Base-by-base conservation (phyloP, 2,329 filamentous ascomycete species). In the Byssochlamys sp. region DNA sequence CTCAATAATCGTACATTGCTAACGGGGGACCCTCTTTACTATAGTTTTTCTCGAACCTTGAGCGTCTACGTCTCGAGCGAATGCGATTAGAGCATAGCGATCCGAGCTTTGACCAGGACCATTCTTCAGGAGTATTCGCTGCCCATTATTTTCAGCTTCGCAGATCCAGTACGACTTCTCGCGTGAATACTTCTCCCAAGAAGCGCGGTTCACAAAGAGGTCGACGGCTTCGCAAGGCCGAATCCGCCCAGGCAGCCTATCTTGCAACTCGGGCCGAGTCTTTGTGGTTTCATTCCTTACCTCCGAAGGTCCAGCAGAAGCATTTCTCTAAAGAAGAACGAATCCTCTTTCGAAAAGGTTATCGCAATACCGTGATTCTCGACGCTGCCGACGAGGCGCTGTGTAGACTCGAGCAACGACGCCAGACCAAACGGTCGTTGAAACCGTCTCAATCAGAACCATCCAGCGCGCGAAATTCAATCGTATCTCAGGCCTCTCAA, bases 281-380 rank as follows among this genome's bases (percentile, higher is more conserved):
- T 56, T 78, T 82, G 61, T 90, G 88, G 77, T 91, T 86, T 69
- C 77, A 85, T 55, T 83, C 80, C 25, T 77, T 91, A 49, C 88
- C 89, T 24, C 83, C 88, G 61, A 90, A 90, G 71, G 80, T 90
- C 61, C 85, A 84, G 67, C 82, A 84, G 62, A 84, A 82, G 62
- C 83, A 88, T 60, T 87, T 91, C 69, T 86, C 85, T 26, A 79
- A 77, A 53, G 86, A 91, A 71, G 89, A 94, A 73, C 87, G 87
- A 64, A 74, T 81, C 50, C 72, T 84, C 58, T 56, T 72, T 27
- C 77, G 87, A 57, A 81, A 81, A 48, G 77, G 77, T 57, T 78
- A 80, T 55, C 74, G 79, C 55, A 75, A 81, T 62, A 79, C 74
- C 60, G 67, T 81, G 55, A 80, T 84, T 54, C 71, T 82, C 52